Evolutionary conservation across 768 basidiomycete genomes (phyloP).

Genomic region (Mycena rosella): DNA sequence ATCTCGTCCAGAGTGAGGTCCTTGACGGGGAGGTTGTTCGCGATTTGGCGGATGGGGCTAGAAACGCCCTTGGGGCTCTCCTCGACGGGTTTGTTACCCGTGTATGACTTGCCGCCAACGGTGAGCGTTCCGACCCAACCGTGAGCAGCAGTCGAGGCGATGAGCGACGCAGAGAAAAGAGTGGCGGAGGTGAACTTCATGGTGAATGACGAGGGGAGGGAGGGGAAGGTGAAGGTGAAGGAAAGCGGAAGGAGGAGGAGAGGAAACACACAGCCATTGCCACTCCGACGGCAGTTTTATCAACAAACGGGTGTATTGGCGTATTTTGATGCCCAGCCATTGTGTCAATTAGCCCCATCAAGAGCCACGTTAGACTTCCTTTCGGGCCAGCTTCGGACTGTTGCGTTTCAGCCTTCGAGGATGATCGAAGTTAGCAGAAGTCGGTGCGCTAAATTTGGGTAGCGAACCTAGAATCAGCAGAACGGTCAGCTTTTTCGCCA

Average conservation of each 20-base stretch:
- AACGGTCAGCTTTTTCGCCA: no score
- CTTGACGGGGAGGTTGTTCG: slow-evolving; percentile 46
- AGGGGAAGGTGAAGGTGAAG: background rate
- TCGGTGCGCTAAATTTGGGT: no score
- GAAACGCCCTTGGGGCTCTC: slow-evolving; percentile 1
- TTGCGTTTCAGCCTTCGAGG: background rate
- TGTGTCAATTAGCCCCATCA: background rate
- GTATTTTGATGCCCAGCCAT: slow-evolving; percentile 2
- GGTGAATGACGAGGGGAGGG: background rate
- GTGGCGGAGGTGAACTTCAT: slow-evolving; percentile 18
- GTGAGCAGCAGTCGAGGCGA: slow-evolving; percentile 34
- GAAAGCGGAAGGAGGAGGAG: background rate
- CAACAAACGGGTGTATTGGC: background rate
- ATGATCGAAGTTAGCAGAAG: background rate
- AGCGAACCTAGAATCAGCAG: no score
- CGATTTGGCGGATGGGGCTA: slow-evolving; percentile 35
- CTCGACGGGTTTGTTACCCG: slow-evolving; percentile 28
- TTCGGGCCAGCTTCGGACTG: background rate
- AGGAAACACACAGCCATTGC: background rate
- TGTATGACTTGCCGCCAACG: slow-evolving; percentile 22
- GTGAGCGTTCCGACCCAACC: slow-evolving; percentile 32
- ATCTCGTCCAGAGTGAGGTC: slow-evolving; percentile 56
- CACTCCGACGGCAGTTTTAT: background rate
- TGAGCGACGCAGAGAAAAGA: slow-evolving; percentile 25
- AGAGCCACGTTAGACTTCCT: no score